phyloP scores from a whole-genome alignment of 164 flowering plant species.

The Vitis rotundifolia region DNA sequence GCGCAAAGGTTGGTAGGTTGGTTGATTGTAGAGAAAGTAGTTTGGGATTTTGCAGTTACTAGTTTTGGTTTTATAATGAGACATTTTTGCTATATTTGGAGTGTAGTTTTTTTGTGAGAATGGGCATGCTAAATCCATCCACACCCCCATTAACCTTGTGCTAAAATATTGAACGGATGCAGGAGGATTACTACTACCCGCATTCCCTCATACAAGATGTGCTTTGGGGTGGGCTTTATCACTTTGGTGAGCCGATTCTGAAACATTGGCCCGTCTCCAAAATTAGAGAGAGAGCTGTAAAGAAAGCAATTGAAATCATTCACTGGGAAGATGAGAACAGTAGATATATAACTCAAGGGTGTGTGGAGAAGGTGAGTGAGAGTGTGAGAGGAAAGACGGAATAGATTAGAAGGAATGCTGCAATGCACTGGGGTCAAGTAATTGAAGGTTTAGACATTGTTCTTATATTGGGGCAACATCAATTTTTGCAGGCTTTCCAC shows the following conservation, averaged over 20 bases:
- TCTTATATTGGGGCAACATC: too few relatives aligned
- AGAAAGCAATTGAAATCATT: constrained; percentile 37
- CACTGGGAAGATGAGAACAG: constrained; percentile 53
- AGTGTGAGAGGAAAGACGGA: too few relatives aligned
- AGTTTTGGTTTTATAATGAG: not conserved
- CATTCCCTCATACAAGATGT: constrained; percentile 40
- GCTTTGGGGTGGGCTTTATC: constrained; percentile 41
- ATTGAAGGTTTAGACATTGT: too few relatives aligned
- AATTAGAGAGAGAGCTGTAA: constrained; percentile 38
- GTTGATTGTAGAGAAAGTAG: too few relatives aligned
- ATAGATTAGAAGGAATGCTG: too few relatives aligned
- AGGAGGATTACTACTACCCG: constrained; percentile 47
- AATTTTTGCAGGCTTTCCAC: constrained; percentile 26
- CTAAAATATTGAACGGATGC: not conserved
- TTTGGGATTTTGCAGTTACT: too few relatives aligned
- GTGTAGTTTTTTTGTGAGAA: too few relatives aligned
- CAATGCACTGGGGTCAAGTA: too few relatives aligned
- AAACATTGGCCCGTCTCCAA: constrained; percentile 25
- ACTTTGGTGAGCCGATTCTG: constrained; percentile 34
- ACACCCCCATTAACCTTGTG: too few relatives aligned
- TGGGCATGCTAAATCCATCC: too few relatives aligned
- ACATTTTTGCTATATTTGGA: too few relatives aligned
- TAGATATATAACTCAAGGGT: constrained; percentile 45
- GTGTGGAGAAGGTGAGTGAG: constrained; percentile 30
- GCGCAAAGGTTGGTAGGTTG: too few relatives aligned